Base-by-base conservation (phyloP, 208 protist genomes). In the Phytomonas francai region DNA sequence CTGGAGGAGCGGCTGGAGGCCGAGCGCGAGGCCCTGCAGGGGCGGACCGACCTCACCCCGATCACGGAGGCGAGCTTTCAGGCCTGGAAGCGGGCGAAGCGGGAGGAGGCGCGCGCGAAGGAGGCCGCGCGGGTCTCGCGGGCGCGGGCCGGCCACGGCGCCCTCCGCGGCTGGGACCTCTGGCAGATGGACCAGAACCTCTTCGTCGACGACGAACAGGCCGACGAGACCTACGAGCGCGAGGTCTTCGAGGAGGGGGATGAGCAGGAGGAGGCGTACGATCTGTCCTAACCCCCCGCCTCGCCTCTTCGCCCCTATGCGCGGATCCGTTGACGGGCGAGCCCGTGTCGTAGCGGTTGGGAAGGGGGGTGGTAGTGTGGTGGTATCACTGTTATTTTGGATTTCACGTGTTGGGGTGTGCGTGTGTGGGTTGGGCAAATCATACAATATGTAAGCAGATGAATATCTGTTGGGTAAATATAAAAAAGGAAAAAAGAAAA, bases 1-100 rank as follows among this genome's bases (percentile, higher is more conserved):
- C 80, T 96, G 39, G 91, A 96, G 83, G 91, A 96, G 78, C 65
- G 74, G 66, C 74, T 96, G 22, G 91, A 96, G 83, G 76, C 76
- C 39, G 83, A 96, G 87, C 84, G 88, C 32, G 86, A 91, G 78
- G 88, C 80, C 57, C 80, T 96, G 73, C 62, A 78, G 71, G 82
- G 71, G 22, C 82, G 88, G 51, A 83, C 74, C 25, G 83, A 94
- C 78, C 73, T 94, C 3, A 94, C 88, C 33, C 88, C 88, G 0
- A 85, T 94, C 25, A 94, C 88, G 30, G 85, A 94, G 81, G 85
- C 75, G 31, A 70, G 49, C 54, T 94, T 94, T 65, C 88, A 94
- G 78, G 72, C 67, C 34, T 94, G 88, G 85, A 88, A 88, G 77
- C 67, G 74, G 71, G 65, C 64, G 42, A 89, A 91, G 70, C 83